Evolutionary conservation across 805 yeast genomes (phyloP), one percentile per base, ranked within the genome.

Genomic region (Kazachstania martiniae): DNA sequence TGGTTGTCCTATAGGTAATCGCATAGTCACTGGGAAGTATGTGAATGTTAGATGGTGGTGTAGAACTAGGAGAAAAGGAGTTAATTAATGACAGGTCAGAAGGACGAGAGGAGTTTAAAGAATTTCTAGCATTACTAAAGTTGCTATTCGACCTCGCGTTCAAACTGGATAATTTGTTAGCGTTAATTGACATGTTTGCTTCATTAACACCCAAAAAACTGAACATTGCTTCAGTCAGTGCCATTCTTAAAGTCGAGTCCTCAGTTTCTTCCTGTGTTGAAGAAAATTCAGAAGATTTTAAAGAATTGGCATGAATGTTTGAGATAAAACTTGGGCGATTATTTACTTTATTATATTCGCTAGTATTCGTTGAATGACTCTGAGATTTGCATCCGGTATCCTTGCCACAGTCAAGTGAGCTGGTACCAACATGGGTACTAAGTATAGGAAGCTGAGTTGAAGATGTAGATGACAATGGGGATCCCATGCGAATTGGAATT

Each of bases 201-300:
- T 58, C 58, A 25, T 65, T 68, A 8, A 85, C 65, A 0, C 95
- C 95, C 21, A 85, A 59, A 21, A 73, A 59, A 32, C 66, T 66
- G 48, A 85, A 77, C 26, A 86, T 68, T 17, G 75, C 77, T 43
- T 82, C 94, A 4, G 77, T 68, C 1, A 86, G 53, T 0, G 89
- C 83, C 14, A 66, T 61, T 33, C 80, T 60, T 17, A 79, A 53
- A 0, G 80, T 66, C 0, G 72, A 63, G 29, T 80, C 89, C 43
- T 81, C 86, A 0, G 80, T 72, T 42, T 78, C 89, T 37, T 78
- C 84, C 21, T 72, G 77, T 19, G 67, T 72, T 4, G 77, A 66
- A 40, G 75, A 72, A 9, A 61, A 34, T n/a, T n/a, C n/a, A n/a
- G n/a, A n/a, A 3, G 47, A 44, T 24, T 62, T 44, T 14, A 52